Base-by-base conservation (phyloP, 2,329 filamentous ascomycete species). In the Fusarium buharicum region DNA sequence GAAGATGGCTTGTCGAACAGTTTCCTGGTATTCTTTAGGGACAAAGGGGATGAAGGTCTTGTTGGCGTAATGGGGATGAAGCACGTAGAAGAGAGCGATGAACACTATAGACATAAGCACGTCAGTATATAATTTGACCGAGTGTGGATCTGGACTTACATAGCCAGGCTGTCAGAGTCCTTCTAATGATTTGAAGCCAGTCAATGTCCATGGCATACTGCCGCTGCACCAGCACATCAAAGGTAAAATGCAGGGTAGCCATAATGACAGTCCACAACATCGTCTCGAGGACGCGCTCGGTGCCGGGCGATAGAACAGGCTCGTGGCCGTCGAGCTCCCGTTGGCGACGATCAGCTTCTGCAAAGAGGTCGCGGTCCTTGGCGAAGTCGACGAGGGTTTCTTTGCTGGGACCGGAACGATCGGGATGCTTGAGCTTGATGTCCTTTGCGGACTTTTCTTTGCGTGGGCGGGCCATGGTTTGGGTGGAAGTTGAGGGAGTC, bases 161-260 rank as follows among this genome's bases (percentile, higher is more conserved):
- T 22, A 80, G 68, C 68, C 85, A 81, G 0, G 86, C 84, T 36
- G 80, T 81, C 1, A 76, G 70, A 2, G 86, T 81, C 41, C 89
- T 82, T 45, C 71, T 70, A 12, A 81, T 65, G 3, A 92, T 82
- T 20, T 79, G 75, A 1, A 70, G 53, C 87, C 88, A 92, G 4
- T 82, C 72, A 3, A 93, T 81, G 3, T 86, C 82, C 60, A 87
- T 81, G n/a, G 86, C 85, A 70, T 92, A 95, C 75, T 95, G 91
- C 67, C 89, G 84, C 73, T 92, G 90, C 18, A 93, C 90, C 11
- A 95, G 80, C 33, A 93, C 87, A 71, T 94, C 91, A 48, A 95
- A 82, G 0, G 89, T 92, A 66, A 93, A 88, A 72, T 94, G 90
- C 46, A 93, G 76, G 80, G 88, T 90, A 12, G 85, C 81, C 68